A percentile compares a stretch with the other conserved stretches of the same genome.
Evolutionary conservation across 257 asterid genomes (phyloP).

Genomic region (Ballota nigra): DNA sequence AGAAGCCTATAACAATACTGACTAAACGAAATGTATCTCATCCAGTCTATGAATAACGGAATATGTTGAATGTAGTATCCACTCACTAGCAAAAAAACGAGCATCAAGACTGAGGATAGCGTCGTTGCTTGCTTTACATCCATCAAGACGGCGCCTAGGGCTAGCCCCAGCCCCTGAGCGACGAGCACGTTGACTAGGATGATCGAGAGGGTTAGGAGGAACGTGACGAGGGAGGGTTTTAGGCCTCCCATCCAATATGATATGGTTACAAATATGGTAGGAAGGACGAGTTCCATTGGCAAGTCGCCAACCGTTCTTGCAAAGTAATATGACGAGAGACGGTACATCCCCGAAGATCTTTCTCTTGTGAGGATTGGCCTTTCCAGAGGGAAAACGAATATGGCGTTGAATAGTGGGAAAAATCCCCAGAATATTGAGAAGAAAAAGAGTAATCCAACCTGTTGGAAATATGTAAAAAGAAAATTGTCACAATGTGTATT

Average conservation of each 20-base stretch:
- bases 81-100: conserved; percentile 64
- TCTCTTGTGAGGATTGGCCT: conserved; percentile 58
- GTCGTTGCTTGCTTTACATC: conserved; percentile 71
- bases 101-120: conserved; percentile 66
- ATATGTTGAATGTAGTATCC: conserved; percentile 86
- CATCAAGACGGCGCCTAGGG: conserved; percentile 83
- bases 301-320: conserved; percentile 69
- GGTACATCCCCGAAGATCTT: conserved; percentile 74
- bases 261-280: conserved; percentile 60
- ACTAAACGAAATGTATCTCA: conserved; percentile 68
- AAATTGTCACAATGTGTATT: not conserved
- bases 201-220: conserved; percentile 49
- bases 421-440: conserved; percentile 92
- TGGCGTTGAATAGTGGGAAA: conserved; percentile 66
- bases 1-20: conserved; percentile 73
- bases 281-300: conserved; percentile 86
- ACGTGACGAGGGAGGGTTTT: conserved; percentile 53
- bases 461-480: conserved; percentile 8
- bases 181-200: conserved; percentile 71
- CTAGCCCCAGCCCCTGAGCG: conserved; percentile 81
- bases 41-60: conserved; percentile 61
- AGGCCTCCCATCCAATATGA: conserved; percentile 93
- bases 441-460: conserved; percentile 87
- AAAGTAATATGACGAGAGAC: conserved; percentile 69
- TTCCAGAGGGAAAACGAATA: conserved; percentile 78